Evolutionary conservation across 179 eudicot species (phyloP).

Genomic region (Nepenthes alata): DNA sequence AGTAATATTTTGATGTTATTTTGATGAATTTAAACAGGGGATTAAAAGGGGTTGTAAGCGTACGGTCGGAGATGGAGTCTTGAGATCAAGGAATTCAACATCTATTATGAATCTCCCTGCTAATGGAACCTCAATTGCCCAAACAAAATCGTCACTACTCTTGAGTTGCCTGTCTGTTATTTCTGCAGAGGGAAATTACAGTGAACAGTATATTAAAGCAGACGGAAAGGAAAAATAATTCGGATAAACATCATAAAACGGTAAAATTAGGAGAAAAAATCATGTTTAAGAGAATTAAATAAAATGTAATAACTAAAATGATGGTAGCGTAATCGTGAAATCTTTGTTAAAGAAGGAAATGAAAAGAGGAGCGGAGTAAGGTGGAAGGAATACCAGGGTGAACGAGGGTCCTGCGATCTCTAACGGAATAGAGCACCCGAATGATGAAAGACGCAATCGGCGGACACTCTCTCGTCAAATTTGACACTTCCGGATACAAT

Average conservation of each 20-base stretch:
- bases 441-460: conserved; percentile 81
- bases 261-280: no score
- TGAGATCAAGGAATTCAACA: conserved; percentile 79
- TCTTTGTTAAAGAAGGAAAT: not conserved
- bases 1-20: no score
- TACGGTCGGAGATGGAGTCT: conserved; percentile 50
- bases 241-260: no score
- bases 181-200: conserved; percentile 26
- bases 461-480: conserved; percentile 50
- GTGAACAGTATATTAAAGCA: no score
- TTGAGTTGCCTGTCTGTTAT: conserved; percentile 62
- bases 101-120: conserved; percentile 76
- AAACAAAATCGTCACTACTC: conserved; percentile 65
- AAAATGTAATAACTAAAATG: no score
- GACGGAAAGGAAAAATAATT: no score
- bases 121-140: conserved; percentile 70
- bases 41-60: conserved; percentile 1
- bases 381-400: conserved; percentile 54
- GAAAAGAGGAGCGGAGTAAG: not conserved
- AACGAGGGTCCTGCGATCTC: conserved; percentile 51
- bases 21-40: no score
- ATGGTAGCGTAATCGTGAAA: no score
- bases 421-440: conserved; percentile 39
- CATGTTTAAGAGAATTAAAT: no score
- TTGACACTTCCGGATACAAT: conserved; percentile 69